Percentiles rank a stretch among this genome's conserved stretches.
Evolutionary conservation across 306 rosid species (phyloP).

Genomic region (Trifolium pratense): DNA sequence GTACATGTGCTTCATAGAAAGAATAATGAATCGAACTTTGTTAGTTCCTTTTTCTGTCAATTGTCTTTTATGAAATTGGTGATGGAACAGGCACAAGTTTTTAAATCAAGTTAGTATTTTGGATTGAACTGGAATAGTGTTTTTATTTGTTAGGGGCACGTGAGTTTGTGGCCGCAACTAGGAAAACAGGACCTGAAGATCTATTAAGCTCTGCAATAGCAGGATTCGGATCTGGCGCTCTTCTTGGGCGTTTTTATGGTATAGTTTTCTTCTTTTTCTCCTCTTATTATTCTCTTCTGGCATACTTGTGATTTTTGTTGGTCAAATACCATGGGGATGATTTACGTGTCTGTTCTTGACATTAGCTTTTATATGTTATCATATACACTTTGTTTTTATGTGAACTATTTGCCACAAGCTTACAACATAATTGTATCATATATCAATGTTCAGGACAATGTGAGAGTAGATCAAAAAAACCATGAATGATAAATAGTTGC

Average conservation of each 20-base stretch:
- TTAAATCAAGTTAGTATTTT: neutral
- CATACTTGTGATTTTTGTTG: constrained; percentile 11
- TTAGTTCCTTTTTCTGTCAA: constrained; percentile 19
- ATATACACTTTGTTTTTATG: neutral
- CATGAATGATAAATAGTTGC: neutral
- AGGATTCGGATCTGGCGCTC: constrained; percentile 84
- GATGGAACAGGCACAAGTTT: neutral
- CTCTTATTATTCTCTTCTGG: constrained; percentile 6
- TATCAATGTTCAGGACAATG: neutral
- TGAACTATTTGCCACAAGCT: constrained; percentile 28
- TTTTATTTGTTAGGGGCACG: constrained; percentile 68
- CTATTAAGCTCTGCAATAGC: constrained; percentile 75
- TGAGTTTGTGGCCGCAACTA: constrained; percentile 64
- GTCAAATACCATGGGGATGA: neutral
- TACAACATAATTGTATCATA: neutral
- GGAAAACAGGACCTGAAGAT: constrained; percentile 81
- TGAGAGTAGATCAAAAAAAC: constrained; percentile 22
- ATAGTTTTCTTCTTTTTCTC: constrained; percentile 43
- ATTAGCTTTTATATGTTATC: neutral
- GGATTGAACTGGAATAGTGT: constrained; percentile 33
- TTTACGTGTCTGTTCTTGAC: neutral
- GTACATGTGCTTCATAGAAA: no score
- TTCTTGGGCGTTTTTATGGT: constrained; percentile 95
- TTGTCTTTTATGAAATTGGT: constrained; percentile 23
- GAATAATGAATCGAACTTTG: constrained; percentile 14